These are phyloP conservation scores for Violaceomyces palustris DNA, from an alignment of 1,284 basidiomycete species.

Conservation along the genomic window DNA sequence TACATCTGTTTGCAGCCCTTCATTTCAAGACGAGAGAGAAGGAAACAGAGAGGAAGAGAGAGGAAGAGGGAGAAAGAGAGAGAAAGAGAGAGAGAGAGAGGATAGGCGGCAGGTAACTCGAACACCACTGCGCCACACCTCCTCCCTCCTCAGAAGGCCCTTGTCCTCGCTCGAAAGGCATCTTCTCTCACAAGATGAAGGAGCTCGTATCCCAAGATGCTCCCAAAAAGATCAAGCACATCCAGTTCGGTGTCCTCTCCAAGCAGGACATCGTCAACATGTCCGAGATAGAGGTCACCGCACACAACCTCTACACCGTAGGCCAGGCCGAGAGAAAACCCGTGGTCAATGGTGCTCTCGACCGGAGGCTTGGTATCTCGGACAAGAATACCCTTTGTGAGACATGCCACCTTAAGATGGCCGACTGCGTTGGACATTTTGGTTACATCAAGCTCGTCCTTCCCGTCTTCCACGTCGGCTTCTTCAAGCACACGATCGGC, in stretches of 20 bases:
- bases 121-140: background rate
- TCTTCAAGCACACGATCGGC: slow-evolving; percentile 89
- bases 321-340: slow-evolving; percentile 41
- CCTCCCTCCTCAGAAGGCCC: background rate
- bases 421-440: slow-evolving; percentile 96
- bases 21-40: background rate
- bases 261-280: slow-evolving; percentile 52
- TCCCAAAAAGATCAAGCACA: slow-evolving; percentile 52
- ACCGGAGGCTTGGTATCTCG: slow-evolving; percentile 67
- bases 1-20: background rate
- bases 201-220: slow-evolving; percentile 50
- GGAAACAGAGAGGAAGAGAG: too few species aligned
- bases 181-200: slow-evolving; percentile 35
- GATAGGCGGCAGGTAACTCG: background rate
- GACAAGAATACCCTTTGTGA: slow-evolving; percentile 89
- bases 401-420: slow-evolving; percentile 85
- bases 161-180: background rate
- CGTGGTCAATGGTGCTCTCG: slow-evolving; percentile 45
- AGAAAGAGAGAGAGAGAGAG: too few species aligned
- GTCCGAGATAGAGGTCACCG: slow-evolving; percentile 49
- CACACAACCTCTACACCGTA: slow-evolving; percentile 47
- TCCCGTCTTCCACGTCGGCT: slow-evolving; percentile 93
- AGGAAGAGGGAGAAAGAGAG: too few species aligned
- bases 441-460: slow-evolving; percentile 70
- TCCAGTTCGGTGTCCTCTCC: slow-evolving; percentile 53